Evolutionary conservation across 345 rosid species (phyloP), one percentile per base, ranked within the genome.

Genomic region (Populus euphratica): DNA sequence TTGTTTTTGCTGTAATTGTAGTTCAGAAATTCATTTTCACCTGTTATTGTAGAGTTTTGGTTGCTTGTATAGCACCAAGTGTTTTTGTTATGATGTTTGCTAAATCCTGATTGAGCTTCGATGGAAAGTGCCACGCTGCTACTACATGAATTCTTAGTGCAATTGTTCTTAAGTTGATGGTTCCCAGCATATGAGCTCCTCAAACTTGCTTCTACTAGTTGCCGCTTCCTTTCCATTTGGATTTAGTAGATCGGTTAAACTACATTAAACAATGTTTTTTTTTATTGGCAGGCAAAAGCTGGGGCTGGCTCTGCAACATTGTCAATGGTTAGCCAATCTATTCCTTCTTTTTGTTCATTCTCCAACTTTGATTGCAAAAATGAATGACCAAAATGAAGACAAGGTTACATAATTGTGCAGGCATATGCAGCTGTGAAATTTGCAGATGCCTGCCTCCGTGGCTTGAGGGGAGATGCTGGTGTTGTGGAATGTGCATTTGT

Each of bases 341-440:
- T 59, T 52, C 39, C 11, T 31, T 12, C 13, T 36, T 36, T 43
- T 43, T 20, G 6, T 43, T 56, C 43, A 44, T 13, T 41, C 27
- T 44, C 43, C 27, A 63, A n/a, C 68, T 63, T 17, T 2, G 29
- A 59, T 59, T n/a, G 25, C 64, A 62, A 13, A 31, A 65, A 7
- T 65, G 36, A 27, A 77, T 43, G 38, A 59, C 63, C 23, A 33
- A 64, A 64, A 63, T 33, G 16, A 71, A n/a, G n/a, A 70, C 43
- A 56, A 77, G 31, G 20, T 21, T 59, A 25, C 3, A 2, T 33
- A 29, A 39, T 47, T 61, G 21, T 80, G 72, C 88, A 96, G 99
- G 99, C 98, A 29, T 96, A 91, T 85, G 97, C 99, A 70, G 98
- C 99, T 10, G 98, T 90, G 50, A 91, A 96, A 86, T 93, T 96